Conservation (phyloP, 2,329 filamentous ascomycete species). For the Diaporthe sp. region DNA sequence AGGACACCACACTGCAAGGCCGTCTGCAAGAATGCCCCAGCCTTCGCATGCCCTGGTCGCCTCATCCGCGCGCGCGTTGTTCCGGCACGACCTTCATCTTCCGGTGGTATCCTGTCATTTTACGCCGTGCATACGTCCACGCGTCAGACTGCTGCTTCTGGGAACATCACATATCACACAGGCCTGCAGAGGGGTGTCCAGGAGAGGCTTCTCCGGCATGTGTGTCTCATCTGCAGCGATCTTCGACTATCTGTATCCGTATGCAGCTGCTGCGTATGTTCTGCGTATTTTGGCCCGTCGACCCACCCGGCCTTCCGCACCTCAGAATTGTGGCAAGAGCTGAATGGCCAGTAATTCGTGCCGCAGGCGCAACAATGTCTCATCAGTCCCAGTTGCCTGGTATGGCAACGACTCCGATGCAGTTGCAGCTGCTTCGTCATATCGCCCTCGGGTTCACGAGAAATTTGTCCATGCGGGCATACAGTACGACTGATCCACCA, state of each 20-base stretch:
- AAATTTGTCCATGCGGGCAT: neutral
- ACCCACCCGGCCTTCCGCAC: conserved; percentile 1
- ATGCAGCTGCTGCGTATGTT: conserved; percentile 32
- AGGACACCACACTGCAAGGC: neutral
- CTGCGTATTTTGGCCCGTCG: conserved; percentile 1
- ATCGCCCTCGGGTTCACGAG: neutral
- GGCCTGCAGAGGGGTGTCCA: conserved; percentile 28
- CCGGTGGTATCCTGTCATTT: neutral
- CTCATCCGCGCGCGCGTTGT: neutral
- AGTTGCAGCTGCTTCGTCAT: conserved; percentile 4
- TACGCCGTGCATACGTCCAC: neutral
- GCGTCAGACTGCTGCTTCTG: conserved; percentile 1
- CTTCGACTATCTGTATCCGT: conserved; percentile 18
- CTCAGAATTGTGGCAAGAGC: conserved; percentile 30
- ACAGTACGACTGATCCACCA: neutral
- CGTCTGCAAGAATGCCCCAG: neutral
- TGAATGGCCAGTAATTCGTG: conserved; percentile 26
- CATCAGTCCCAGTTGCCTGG: conserved; percentile 25
- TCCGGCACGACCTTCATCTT: neutral
- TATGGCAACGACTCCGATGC: conserved; percentile 1
- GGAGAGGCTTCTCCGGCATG: conserved; percentile 3
- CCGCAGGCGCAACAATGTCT: neutral
- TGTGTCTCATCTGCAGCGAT: conserved; percentile 3
- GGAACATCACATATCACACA: neutral
- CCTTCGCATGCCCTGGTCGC: conserved; percentile 5